phyloP scores from a whole-genome alignment of 2,329 filamentous ascomycete species.

The Neofusicoccum laricinum region DNA sequence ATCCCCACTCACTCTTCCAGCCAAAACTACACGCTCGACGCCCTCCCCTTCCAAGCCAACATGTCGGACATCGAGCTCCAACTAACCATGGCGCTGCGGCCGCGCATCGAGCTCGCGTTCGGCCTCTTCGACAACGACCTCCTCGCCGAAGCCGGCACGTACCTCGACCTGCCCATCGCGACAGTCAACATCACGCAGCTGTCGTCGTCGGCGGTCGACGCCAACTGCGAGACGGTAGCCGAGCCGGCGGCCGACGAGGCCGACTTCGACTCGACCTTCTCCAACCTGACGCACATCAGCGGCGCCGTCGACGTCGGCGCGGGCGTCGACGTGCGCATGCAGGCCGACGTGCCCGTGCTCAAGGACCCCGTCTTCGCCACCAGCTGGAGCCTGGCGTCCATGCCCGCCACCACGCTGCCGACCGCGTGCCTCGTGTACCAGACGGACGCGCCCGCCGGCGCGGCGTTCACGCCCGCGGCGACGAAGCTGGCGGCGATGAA shows the following conservation, averaged over 20 bases:
- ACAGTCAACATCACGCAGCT: constrained; percentile 7
- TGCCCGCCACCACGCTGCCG: neutral
- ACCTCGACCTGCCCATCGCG: constrained; percentile 29
- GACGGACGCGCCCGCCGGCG: neutral
- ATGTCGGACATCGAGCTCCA: constrained; percentile 27
- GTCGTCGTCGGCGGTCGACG: neutral
- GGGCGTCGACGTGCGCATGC: constrained; percentile 1
- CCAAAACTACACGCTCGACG: constrained; percentile 25
- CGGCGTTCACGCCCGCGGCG: neutral
- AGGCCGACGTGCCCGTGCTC: constrained; percentile 2
- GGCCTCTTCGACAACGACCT: constrained; percentile 28
- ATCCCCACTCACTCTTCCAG: neutral
- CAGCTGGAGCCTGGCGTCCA: neutral
- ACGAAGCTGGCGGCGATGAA: constrained; percentile 1
- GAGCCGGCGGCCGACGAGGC: neutral
- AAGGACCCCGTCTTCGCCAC: neutral
- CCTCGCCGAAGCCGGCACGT: constrained; percentile 27
- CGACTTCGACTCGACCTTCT: neutral
- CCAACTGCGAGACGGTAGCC: neutral
- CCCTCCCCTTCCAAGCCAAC: constrained; percentile 33
- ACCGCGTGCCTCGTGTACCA: constrained; percentile 5
- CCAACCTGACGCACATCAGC: constrained; percentile 5
- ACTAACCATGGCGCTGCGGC: constrained; percentile 30
- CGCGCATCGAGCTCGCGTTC: constrained; percentile 35
- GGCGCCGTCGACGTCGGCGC: neutral